Evolutionary conservation across 305 asterid species (phyloP).

Genomic region (Solanum hybrid): DNA sequence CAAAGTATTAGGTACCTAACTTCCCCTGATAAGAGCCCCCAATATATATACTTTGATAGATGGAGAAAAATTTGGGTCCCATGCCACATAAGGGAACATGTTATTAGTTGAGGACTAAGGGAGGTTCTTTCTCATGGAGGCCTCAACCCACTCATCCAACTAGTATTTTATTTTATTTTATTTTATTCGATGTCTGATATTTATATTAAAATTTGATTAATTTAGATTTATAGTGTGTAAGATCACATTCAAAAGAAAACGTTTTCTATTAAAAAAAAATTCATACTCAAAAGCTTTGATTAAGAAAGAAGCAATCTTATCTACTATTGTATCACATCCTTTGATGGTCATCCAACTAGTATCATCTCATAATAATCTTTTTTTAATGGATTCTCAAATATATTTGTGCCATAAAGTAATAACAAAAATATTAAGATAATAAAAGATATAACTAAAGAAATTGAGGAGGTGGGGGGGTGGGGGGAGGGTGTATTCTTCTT

Average conservation of each 20-base stretch:
- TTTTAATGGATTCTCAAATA: not conserved
- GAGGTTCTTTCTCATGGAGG: not conserved
- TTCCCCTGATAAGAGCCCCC: not conserved
- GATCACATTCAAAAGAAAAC: too few relatives aligned
- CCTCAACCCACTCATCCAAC: not conserved
- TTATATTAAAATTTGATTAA: not conserved
- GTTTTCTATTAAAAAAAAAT: too few relatives aligned
- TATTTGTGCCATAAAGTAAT: not conserved
- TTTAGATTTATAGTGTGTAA: not conserved
- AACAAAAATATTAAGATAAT: not conserved
- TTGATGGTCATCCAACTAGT: not conserved
- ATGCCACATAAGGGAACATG: not conserved
- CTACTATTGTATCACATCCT: not conserved
- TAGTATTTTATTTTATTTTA: too few relatives aligned
- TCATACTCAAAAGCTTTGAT: not conserved
- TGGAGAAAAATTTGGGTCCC: not conserved
- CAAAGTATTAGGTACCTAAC: not conserved
- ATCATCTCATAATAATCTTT: not conserved
- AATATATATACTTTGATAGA: not conserved
- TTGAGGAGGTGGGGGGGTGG: not conserved
- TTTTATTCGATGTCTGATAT: too few relatives aligned
- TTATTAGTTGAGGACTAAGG: not conserved
- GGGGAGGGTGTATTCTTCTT: not conserved
- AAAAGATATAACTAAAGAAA: not conserved
- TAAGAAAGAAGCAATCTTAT: not conserved